A percentile compares a stretch with the other conserved stretches of the same genome.
Evolutionary conservation across 345 rosid species (phyloP).

Genomic region (Eucalyptus paniculata): DNA sequence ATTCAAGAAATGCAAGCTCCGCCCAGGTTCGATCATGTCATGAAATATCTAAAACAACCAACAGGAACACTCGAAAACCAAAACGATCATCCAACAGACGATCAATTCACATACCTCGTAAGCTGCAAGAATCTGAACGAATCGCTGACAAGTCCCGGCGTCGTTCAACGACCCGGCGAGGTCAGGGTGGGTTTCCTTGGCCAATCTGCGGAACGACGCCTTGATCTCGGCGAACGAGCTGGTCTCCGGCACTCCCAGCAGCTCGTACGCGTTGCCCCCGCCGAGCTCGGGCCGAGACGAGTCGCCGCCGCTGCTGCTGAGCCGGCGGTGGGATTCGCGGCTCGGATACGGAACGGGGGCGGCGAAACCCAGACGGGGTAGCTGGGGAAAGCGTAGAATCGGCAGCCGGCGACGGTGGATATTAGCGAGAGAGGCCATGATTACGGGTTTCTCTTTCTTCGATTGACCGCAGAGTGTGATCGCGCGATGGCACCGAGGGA

Average conservation of each 20-base stretch:
- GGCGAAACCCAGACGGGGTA: not conserved
- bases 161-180: conserved; percentile 30
- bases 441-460: not conserved
- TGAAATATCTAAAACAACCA: not conserved
- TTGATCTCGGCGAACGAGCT: conserved; percentile 80
- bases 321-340: not conserved
- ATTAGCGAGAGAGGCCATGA: not conserved
- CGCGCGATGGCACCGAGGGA: not conserved
- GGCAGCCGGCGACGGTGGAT: not conserved
- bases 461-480: not conserved
- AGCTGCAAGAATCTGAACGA: conserved; percentile 85
- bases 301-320: conserved; percentile 2
- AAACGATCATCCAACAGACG: not conserved
- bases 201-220: conserved; percentile 71
- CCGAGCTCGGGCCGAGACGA: conserved; percentile 41
- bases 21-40: not conserved
- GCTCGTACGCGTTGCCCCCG: conserved; percentile 59
- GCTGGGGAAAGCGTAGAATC: not conserved
- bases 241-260: conserved; percentile 54
- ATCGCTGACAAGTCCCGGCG: conserved; percentile 40
- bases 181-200: conserved; percentile 94
- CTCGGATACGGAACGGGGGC: not conserved
- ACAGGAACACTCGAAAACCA: not conserved
- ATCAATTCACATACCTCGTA: conserved; percentile 43
- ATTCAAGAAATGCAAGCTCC: not conserved